Conservation (phyloP, 139 green algal genomes). For the Micromonas pusilla region DNA sequence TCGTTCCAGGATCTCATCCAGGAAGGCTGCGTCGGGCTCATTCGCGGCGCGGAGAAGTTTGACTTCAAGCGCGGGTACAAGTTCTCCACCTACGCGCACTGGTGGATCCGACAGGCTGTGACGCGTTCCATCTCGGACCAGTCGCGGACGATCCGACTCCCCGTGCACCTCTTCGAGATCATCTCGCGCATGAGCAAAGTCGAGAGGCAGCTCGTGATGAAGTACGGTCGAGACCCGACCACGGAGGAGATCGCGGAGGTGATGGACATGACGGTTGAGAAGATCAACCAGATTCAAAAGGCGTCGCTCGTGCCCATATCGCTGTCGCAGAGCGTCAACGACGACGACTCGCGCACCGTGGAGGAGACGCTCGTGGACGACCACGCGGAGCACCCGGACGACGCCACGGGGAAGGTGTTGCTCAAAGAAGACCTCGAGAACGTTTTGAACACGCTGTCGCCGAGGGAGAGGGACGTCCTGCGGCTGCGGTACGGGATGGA, state of each 20-base stretch:
- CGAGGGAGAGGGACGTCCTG: constrained; percentile 74
- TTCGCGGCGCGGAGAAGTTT: constrained; percentile 60
- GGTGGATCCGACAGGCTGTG: constrained; percentile 78
- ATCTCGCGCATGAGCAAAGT: constrained; percentile 43
- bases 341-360: constrained; percentile 36
- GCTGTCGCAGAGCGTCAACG: constrained; percentile 34
- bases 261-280: constrained; percentile 50
- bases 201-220: constrained; percentile 23
- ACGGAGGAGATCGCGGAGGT: constrained; percentile 37
- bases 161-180: constrained; percentile 52
- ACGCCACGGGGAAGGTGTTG: background rate
- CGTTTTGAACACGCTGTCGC: constrained; percentile 31
- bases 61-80: constrained; percentile 65
- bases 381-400: constrained; percentile 26
- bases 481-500: constrained; percentile 86
- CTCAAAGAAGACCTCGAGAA: constrained; percentile 64
- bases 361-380: constrained; percentile 37
- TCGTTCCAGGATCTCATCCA: constrained; percentile 54
- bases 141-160: constrained; percentile 56
- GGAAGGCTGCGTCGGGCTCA: constrained; percentile 47
- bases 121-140: constrained; percentile 64
- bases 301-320: constrained; percentile 34
- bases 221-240: constrained; percentile 30
- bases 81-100: constrained; percentile 78
- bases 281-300: constrained; percentile 44